Evolutionary conservation across 805 yeast genomes (phyloP).

Genomic region (Lachancea nothofagi): DNA sequence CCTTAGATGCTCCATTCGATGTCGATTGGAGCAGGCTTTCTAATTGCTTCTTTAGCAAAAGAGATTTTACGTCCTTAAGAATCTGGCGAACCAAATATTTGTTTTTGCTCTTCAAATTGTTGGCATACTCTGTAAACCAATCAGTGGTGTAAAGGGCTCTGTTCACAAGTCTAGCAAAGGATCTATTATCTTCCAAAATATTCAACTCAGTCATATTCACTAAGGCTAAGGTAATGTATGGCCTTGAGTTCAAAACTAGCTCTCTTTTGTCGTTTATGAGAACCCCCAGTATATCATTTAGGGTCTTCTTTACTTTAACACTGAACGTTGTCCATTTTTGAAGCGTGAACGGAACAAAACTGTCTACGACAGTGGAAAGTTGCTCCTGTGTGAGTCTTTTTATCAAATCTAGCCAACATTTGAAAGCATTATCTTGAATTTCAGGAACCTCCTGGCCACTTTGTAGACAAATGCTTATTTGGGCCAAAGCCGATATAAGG

Average conservation of each 20-base stretch:
- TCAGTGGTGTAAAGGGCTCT: slow-evolving; percentile 22
- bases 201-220: slow-evolving; percentile 56
- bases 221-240: slow-evolving; percentile 58
- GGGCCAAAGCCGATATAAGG: slow-evolving; percentile 69
- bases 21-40: slow-evolving; percentile 40
- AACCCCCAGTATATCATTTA: slow-evolving; percentile 44
- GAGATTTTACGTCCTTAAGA: slow-evolving; percentile 54
- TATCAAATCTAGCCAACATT: slow-evolving; percentile 63
- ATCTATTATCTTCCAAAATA: slow-evolving; percentile 43
- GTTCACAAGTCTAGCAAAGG: slow-evolving; percentile 44
- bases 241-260: slow-evolving; percentile 21
- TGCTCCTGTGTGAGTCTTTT: slow-evolving; percentile 50
- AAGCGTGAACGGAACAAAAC: slow-evolving; percentile 64
- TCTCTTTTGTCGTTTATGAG: slow-evolving; percentile 22
- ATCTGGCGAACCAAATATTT: slow-evolving; percentile 68
- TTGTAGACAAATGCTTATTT: slow-evolving; percentile 79
- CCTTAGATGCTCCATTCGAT: slow-evolving; percentile 29
- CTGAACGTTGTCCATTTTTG: slow-evolving; percentile 59
- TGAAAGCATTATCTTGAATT: slow-evolving; percentile 55
- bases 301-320: slow-evolving; percentile 43
- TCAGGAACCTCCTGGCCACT: slow-evolving; percentile 62
- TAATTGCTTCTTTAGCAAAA: slow-evolving; percentile 44
- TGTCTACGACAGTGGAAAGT: slow-evolving; percentile 62
- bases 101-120: slow-evolving; percentile 26
- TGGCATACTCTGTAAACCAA: slow-evolving; percentile 25